These are phyloP conservation scores for Lentinula raphanica DNA, from an alignment of 768 basidiomycete species.

Conservation along the genomic window DNA sequence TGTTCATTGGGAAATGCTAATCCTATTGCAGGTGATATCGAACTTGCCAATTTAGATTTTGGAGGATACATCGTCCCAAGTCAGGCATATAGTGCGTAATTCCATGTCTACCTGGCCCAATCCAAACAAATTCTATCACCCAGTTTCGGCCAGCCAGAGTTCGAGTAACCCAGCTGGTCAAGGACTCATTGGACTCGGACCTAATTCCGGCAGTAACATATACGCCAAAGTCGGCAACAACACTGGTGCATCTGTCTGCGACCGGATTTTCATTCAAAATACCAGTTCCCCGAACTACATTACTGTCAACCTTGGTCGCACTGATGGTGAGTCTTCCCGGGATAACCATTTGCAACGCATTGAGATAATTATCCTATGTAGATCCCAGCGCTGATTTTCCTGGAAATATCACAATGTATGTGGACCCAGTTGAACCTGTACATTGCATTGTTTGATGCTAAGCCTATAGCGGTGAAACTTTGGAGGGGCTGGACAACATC, in stretches of 20 bases:
- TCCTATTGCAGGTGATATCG: conserved; percentile 36
- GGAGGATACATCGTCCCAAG: conserved; percentile 37
- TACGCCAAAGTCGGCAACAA: conserved; percentile 22
- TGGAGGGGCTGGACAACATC: conserved; percentile 45
- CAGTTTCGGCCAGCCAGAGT: conserved; percentile 37
- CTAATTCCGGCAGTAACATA: conserved; percentile 49
- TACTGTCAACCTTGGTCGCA: conserved; percentile 59
- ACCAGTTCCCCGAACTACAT: conserved; percentile 46
- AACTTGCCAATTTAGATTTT: conserved; percentile 38
- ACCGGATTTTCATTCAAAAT: conserved; percentile 62
- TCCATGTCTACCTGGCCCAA: not conserved
- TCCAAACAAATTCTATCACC: not conserved
- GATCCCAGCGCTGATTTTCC: conserved; percentile 47
- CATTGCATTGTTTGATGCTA: too few species aligned
- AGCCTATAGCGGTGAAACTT: conserved; percentile 37
- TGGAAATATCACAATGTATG: conserved; percentile 53
- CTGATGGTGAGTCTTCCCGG: conserved; percentile 26
- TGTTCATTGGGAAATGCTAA: not conserved
- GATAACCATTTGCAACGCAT: not conserved
- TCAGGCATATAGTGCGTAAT: conserved; percentile 43
- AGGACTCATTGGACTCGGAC: conserved; percentile 55
- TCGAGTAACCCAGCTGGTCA: conserved; percentile 23
- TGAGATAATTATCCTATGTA: conserved; percentile 7
- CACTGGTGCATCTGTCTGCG: conserved; percentile 49
- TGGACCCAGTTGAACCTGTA: not conserved